These are phyloP conservation scores for Teratosphaeria viscida DNA, from an alignment of 2,329 filamentous ascomycete genomes.

Conservation along the genomic window DNA sequence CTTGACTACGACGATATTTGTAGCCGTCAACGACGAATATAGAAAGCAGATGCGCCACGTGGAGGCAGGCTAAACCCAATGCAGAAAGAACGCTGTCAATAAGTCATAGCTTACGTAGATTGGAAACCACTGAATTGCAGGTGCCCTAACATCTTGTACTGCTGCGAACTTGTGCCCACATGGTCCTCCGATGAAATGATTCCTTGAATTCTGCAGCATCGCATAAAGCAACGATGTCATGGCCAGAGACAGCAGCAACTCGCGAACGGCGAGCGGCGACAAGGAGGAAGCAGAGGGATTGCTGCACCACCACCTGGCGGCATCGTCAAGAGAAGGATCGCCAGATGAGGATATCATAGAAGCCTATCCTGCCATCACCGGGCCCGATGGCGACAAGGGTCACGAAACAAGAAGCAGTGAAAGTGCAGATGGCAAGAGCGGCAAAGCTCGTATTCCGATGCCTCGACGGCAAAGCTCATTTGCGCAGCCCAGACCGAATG, in stretches of 20 bases:
- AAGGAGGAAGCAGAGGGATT: slow-evolving; percentile 20
- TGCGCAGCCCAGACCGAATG: slow-evolving; percentile 36
- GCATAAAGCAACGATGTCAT: slow-evolving; percentile 23
- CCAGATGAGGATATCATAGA: slow-evolving; percentile 16
- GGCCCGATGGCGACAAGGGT: not conserved
- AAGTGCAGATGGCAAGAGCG: slow-evolving; percentile 13
- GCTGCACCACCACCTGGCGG: slow-evolving; percentile 10
- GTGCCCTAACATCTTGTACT: not conserved
- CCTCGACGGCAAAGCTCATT: slow-evolving; percentile 24
- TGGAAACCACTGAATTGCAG: not conserved
- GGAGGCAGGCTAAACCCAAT: not conserved
- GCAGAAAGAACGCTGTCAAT: not conserved
- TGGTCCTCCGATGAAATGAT: not conserved
- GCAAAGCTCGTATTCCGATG: slow-evolving; percentile 10
- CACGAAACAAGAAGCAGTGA: slow-evolving; percentile 1
- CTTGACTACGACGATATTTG: too few species aligned
- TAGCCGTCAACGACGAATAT: not conserved
- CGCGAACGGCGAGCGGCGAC: slow-evolving; percentile 14
- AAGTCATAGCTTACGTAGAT: not conserved
- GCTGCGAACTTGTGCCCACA: not conserved
- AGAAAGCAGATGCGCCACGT: not conserved
- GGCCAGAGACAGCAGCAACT: slow-evolving; percentile 22
- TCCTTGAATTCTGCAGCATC: not conserved
- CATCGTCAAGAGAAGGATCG: slow-evolving; percentile 10
- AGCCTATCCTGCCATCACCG: slow-evolving; percentile 4